Evolutionary conservation across 108 stramenopile species (phyloP).

Genomic region (Hondaea fermentalgiana): DNA sequence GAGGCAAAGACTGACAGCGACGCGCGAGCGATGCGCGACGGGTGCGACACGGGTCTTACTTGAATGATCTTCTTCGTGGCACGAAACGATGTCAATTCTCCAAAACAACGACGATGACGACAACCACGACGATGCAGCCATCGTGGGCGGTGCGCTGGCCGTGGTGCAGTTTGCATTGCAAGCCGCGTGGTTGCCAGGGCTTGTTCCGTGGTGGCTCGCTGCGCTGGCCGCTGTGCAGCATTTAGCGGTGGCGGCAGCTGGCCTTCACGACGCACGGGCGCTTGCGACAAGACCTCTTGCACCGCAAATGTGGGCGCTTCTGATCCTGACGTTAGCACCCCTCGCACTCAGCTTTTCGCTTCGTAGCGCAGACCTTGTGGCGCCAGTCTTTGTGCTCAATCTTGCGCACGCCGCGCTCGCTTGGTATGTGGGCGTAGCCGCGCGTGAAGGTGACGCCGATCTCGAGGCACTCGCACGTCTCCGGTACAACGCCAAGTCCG

Average conservation of each 20-base stretch:
- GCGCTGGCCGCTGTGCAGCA: not conserved
- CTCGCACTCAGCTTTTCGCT: not conserved
- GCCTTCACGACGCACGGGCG: not conserved
- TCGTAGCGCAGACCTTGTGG: not conserved
- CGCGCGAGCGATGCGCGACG: too few species aligned
- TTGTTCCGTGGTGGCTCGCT: not conserved
- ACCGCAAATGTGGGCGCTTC: not conserved
- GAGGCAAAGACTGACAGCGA: too few species aligned
- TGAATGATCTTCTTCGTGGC: not conserved
- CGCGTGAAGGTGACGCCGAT: not conserved
- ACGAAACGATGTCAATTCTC: not conserved
- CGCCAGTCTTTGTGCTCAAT: not conserved
- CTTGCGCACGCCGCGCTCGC: not conserved
- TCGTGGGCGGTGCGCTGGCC: not conserved
- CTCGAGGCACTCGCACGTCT: not conserved
- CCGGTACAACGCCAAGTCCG: not conserved
- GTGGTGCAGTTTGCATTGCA: not conserved
- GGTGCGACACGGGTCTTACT: too few species aligned
- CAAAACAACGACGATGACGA: not conserved
- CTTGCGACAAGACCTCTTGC: not conserved
- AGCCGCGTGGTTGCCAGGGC: not conserved
- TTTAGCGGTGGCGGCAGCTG: not conserved
- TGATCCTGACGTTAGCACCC: not conserved
- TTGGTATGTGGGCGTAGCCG: not conserved
- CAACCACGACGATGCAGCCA: not conserved